phyloP scores from a whole-genome alignment of 2,329 filamentous ascomycete genomes.

The Cladorrhinum sp. region DNA sequence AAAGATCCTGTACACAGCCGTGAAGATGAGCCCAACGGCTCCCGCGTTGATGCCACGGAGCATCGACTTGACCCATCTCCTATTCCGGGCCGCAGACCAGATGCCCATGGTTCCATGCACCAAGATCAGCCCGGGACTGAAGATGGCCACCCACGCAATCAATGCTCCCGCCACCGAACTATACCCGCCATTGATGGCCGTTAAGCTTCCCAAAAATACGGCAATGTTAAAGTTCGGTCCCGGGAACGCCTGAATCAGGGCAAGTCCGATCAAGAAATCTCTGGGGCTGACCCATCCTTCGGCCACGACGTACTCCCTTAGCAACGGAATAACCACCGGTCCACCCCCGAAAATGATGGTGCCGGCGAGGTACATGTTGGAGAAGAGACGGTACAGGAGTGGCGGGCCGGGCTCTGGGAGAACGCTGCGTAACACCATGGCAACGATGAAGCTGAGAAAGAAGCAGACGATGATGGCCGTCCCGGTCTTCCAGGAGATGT shows the following conservation, averaged over 20 bases:
- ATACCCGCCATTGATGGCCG: conserved; percentile 39
- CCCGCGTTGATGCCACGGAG: conserved; percentile 57
- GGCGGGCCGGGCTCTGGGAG: conserved; percentile 35
- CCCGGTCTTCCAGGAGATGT: conserved; percentile 46
- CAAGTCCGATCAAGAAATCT: conserved; percentile 70
- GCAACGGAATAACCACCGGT: conserved; percentile 61
- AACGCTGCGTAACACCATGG: conserved; percentile 52
- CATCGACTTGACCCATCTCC: conserved; percentile 45
- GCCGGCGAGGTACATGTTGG: conserved; percentile 71
- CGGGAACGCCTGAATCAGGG: conserved; percentile 68
- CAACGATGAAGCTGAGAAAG: conserved; percentile 52
- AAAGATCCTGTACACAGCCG: conserved; percentile 62
- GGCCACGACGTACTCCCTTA: conserved; percentile 60
- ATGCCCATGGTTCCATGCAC: conserved; percentile 52
- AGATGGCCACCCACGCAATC: conserved; percentile 52
- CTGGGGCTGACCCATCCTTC: conserved; percentile 68
- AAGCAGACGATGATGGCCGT: conserved; percentile 45
- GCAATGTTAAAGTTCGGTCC: conserved; percentile 43
- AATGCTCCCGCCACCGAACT: conserved; percentile 46
- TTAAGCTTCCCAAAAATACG: conserved; percentile 54
- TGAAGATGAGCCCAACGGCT: conserved; percentile 61
- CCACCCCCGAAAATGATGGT: conserved; percentile 66
- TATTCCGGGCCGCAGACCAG: conserved; percentile 49
- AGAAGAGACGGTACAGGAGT: conserved; percentile 59
- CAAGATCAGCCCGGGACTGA: conserved; percentile 47